Conservation (phyloP, 202 grass and related monocot species). For the Cymbopogon flexuosus region DNA sequence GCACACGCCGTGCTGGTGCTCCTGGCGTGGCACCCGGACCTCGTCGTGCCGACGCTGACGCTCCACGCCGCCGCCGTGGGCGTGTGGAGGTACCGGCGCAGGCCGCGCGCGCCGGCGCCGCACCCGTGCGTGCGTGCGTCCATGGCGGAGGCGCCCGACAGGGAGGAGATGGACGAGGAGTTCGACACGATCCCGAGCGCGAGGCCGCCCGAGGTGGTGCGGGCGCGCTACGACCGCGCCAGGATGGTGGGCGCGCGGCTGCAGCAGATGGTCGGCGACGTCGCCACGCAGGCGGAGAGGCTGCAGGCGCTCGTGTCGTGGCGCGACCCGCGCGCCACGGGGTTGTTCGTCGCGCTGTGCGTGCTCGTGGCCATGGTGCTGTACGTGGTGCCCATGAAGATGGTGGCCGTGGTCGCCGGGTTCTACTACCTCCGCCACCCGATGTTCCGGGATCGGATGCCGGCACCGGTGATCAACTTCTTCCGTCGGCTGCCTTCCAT, state of each 20-base stretch:
- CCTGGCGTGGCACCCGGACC: constrained; percentile 84
- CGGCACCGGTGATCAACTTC: constrained; percentile 67
- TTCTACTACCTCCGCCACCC: constrained; percentile 86
- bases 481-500: constrained; percentile 71
- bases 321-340: constrained; percentile 73
- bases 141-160: constrained; percentile 56
- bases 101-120: constrained; percentile 35
- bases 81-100: constrained; percentile 52
- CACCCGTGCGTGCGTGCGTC: constrained; percentile 69
- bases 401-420: constrained; percentile 43
- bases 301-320: constrained; percentile 87
- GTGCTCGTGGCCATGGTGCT: constrained; percentile 46
- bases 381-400: constrained; percentile 63
- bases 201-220: constrained; percentile 52
- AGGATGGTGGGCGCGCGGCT: constrained; percentile 61
- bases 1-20: constrained; percentile 71
- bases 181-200: constrained; percentile 66
- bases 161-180: constrained; percentile 91
- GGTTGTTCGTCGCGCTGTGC: constrained; percentile 74
- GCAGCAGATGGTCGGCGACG: constrained; percentile 80
- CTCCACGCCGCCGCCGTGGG: constrained; percentile 53
- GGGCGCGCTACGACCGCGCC: constrained; percentile 55
- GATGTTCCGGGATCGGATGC: constrained; percentile 68
- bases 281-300: constrained; percentile 79
- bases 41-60: constrained; percentile 54